Conservation (phyloP, 108 stramenopile species). For the Cyclotella choctawhatcheeana region DNA sequence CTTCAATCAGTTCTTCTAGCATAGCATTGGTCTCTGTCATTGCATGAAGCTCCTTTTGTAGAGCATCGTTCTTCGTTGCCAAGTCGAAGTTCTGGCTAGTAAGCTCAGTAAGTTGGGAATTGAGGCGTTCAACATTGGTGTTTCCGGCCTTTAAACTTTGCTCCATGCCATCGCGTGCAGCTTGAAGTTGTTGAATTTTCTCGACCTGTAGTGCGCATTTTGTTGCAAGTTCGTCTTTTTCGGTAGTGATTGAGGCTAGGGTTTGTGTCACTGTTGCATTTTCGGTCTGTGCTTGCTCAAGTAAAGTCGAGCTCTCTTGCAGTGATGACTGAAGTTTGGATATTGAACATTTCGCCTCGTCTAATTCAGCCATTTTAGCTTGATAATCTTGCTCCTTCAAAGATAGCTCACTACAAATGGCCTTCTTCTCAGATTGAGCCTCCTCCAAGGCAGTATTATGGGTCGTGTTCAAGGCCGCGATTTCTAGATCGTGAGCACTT, state of each 20-base stretch:
- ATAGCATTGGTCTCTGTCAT: neutral
- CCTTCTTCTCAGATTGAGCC: neutral
- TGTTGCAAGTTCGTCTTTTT: neutral
- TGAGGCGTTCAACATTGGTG: neutral
- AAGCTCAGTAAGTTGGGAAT: neutral
- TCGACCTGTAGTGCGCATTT: neutral
- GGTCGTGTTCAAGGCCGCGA: neutral
- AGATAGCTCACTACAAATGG: neutral
- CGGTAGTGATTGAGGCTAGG: neutral
- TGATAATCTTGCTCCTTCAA: neutral
- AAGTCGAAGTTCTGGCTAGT: neutral
- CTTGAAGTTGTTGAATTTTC: neutral
- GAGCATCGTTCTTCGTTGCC: neutral
- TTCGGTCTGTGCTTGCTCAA: slow-evolving; percentile 1
- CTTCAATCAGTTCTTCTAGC: slow-evolving; percentile 1
- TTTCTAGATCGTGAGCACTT: neutral
- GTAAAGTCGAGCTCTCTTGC: neutral
- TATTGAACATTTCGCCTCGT: neutral
- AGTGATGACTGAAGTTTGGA: slow-evolving; percentile 3
- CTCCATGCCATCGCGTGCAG: neutral
- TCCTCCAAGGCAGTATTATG: neutral
- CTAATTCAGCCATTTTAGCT: neutral
- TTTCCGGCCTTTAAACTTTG: neutral
- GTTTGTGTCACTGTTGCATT: neutral
- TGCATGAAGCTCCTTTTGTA: neutral